Evolutionary conservation across 2,329 filamentous ascomycete species (phyloP), one percentile per base, ranked within the genome.

Genomic region (Onygena corvina): DNA sequence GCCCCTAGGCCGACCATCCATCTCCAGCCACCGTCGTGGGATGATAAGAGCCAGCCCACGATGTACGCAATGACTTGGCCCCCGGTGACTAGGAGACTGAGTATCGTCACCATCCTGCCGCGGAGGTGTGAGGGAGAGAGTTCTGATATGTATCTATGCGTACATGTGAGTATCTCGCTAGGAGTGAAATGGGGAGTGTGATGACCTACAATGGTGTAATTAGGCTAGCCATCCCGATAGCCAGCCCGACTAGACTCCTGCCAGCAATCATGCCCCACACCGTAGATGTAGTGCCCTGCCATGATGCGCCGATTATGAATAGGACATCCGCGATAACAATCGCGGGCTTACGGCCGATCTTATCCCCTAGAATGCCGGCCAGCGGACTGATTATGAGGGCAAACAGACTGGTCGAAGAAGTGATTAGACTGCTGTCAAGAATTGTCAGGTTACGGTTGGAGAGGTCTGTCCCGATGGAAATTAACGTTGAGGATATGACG

Each of bases 1-100:
- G 84, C 84, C 0, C 89, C 90, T 0, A 95, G 66, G 0, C 89
- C 89, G 0, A 95, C 88, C 77, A 94, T 89, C 81, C 85, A 93
- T 46, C 87, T 74, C 89, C 90, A 96, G 1, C 84, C 86, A 9
- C 74, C 76, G 5, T 57, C 52, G 5, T 76, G 73, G 4, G 79
- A 75, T 42, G 71, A 72, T 48, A 94, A 82, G 0, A 74, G 64
- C 83, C 85, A 94, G 1, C 90, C 90, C 4, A 88, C 69, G 1
- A 93, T 63, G 64, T 95, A 95, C 1, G 90, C 89, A 16, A 93
- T 77, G 1, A 94, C 85, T 67, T 95, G 89, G 0, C 90, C 90
- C 8, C 85, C 72, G 0, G 89, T 94, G 50, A 95, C 83, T 57
- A 93, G 88, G 18, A 95, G 69, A 21, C 83, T 80, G 52, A 86